Percentiles rank a stretch among this genome's conserved stretches.
These are phyloP conservation scores for Mycena sp. DNA, from an alignment of 1,284 basidiomycete genomes.

Conservation along the genomic window DNA sequence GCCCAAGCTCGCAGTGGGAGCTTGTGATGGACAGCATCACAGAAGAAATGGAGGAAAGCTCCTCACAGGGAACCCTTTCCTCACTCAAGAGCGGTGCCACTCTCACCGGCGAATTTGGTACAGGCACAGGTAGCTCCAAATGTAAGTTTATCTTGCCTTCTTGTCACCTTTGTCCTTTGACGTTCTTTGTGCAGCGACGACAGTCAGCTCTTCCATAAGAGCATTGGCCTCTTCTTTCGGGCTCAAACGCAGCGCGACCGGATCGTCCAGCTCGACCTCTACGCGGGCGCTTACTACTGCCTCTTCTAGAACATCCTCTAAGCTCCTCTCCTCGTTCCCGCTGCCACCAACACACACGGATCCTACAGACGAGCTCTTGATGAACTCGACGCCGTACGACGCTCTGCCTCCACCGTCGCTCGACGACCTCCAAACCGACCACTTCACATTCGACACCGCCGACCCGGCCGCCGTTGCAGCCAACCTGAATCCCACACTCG, in stretches of 20 bases:
- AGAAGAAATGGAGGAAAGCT: constrained; percentile 62
- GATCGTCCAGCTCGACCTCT: constrained; percentile 42
- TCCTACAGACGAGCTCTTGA: constrained; percentile 51
- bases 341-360: constrained; percentile 26
- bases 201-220: constrained; percentile 73
- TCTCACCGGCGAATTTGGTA: constrained; percentile 71
- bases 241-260: constrained; percentile 59
- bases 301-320: constrained; percentile 41
- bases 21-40: constrained; percentile 79
- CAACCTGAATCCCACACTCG: constrained; percentile 40
- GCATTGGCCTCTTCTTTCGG: constrained; percentile 76
- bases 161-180: constrained; percentile 12
- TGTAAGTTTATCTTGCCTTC: constrained; percentile 52
- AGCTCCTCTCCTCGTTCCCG: constrained; percentile 38
- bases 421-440: constrained; percentile 51
- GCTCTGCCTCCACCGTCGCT: constrained; percentile 54
- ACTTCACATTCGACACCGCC: constrained; percentile 60
- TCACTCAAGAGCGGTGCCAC: constrained; percentile 52
- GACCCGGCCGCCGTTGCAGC: too few species aligned
- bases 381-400: constrained; percentile 61
- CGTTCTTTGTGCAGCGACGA: constrained; percentile 47
- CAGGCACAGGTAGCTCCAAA: constrained; percentile 59
- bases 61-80: constrained; percentile 56
- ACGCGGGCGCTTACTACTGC: constrained; percentile 27
- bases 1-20: constrained; percentile 81